Base-by-base conservation (phyloP, 805 yeast genomes). In the Ascoidea asiatica region DNA sequence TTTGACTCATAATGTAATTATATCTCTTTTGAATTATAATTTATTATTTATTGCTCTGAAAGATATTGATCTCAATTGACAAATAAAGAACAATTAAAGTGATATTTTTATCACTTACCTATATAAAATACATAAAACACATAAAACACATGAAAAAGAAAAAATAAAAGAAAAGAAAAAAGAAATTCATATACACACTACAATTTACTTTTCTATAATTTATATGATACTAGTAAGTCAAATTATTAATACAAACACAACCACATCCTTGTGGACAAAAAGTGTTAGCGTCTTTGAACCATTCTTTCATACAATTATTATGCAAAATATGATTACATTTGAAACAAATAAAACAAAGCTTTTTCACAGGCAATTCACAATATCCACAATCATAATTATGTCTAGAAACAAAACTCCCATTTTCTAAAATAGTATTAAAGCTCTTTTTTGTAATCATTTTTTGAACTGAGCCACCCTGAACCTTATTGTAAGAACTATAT, bases 181-280 rank as follows among this genome's bases (percentile, higher is more conserved):
- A n/a, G n/a, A n/a, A n/a, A n/a, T n/a, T n/a, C n/a, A n/a, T n/a
- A n/a, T n/a, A n/a, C n/a, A n/a, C n/a, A n/a, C n/a, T n/a, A n/a
- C n/a, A n/a, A n/a, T n/a, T n/a, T n/a, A n/a, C n/a, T n/a, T n/a
- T n/a, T n/a, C n/a, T n/a, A n/a, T n/a, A n/a, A n/a, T n/a, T n/a
- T n/a, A n/a, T n/a, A n/a, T n/a, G n/a, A n/a, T n/a, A n/a, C n/a
- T n/a, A n/a, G n/a, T n/a, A n/a, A n/a, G n/a, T n/a, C 21, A 44
- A 42, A 45, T 57, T 51, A 7, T 63, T 66, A 8, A 75, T 57
- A 61, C 95, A 86, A 4, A 55, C 50, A 54, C 95, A 87, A 0
- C 95, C 95, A 65, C 95, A 87, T 0, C 95, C 95, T 40, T 83
- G 72, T 0, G 94, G 79, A 60, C 95, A 86, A 0, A 50, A 50